These are phyloP conservation scores for Sclerospora graminicola DNA, from an alignment of 352 stramenopile genomes.

Conservation along the genomic window DNA sequence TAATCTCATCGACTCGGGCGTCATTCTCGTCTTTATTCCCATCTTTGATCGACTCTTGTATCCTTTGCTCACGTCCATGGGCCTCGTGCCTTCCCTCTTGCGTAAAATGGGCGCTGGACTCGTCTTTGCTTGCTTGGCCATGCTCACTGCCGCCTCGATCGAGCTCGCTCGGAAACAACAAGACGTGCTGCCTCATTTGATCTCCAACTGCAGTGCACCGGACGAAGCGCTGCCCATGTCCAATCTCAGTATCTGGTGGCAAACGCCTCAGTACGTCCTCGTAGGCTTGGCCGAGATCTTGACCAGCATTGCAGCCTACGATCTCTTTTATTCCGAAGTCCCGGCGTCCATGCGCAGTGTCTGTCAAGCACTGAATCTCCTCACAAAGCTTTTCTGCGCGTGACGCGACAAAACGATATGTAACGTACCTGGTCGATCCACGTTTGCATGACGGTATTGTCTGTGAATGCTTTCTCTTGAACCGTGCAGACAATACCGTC, in stretches of 20 bases:
- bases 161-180: constrained; percentile 64
- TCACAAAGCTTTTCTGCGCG: no score
- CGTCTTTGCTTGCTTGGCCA: constrained; percentile 67
- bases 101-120: constrained; percentile 84
- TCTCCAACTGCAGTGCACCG: constrained; percentile 67
- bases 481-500: no score
- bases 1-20: constrained; percentile 77
- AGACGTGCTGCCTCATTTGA: constrained; percentile 32
- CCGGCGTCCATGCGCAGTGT: constrained; percentile 87
- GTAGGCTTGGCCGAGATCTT: constrained; percentile 86
- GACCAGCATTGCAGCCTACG: constrained; percentile 83
- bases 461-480: no score
- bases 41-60: constrained; percentile 83
- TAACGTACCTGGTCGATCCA: no score
- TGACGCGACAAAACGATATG: no score
- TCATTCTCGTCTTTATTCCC: constrained; percentile 87
- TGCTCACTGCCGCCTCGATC: constrained; percentile 56
- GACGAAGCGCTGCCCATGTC: constrained; percentile 65
- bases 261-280: constrained; percentile 86
- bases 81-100: constrained; percentile 66
- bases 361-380: constrained; percentile 83
- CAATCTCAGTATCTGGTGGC: constrained; percentile 82
- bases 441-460: no score
- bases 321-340: constrained; percentile 90
- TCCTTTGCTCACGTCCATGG: constrained; percentile 47